Evolutionary conservation across 768 basidiomycete species (phyloP).

Genomic region (Mycena leptocephala): DNA sequence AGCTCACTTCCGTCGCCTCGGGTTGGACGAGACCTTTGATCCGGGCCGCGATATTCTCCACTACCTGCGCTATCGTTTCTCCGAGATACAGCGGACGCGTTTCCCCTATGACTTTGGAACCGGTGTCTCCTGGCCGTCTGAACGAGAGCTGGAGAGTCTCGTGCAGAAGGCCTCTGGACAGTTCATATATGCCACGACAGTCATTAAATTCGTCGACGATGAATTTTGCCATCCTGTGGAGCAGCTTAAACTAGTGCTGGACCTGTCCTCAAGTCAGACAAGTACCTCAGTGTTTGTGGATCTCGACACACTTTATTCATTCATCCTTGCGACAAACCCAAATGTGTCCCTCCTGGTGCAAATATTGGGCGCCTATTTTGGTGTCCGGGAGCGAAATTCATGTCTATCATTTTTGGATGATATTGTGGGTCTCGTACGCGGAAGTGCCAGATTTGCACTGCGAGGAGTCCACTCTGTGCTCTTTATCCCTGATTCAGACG

Average conservation of each 20-base stretch:
- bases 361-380: no score
- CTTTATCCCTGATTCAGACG: no score
- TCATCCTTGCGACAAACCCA: neutral
- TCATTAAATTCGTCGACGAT: constrained; percentile 44
- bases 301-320: neutral
- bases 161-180: constrained; percentile 22
- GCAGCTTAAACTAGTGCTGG: neutral
- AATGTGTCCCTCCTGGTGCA: neutral
- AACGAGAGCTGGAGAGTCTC: constrained; percentile 15
- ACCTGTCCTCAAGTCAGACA: neutral
- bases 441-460: no score
- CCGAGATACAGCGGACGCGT: neutral
- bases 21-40: neutral
- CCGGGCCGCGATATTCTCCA: neutral
- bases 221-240: constrained; percentile 9
- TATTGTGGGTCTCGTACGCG: no score
- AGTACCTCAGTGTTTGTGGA: neutral
- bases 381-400: no score
- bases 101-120: neutral
- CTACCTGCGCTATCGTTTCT: neutral
- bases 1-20: neutral
- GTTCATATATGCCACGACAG: constrained; percentile 43
- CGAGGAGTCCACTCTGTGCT: no score
- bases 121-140: constrained; percentile 16
- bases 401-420: no score